Percentiles rank a stretch among this genome's conserved stretches.
Evolutionary conservation across 2,329 filamentous ascomycete species (phyloP).

Genomic region (Aureobasidium vineae): DNA sequence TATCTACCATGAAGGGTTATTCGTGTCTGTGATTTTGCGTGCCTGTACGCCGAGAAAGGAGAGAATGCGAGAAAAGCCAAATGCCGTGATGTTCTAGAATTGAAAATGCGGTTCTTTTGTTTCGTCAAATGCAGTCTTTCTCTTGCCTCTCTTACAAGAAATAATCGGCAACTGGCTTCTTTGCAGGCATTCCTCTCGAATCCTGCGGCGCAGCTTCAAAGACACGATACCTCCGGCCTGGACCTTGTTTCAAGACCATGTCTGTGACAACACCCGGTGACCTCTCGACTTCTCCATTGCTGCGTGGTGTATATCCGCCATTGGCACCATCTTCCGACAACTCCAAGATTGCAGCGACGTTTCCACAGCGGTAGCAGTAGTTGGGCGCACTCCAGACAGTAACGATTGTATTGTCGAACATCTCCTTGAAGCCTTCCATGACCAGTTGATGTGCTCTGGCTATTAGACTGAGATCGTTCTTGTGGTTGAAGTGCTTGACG

Average conservation of each 20-base stretch:
- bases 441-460: constrained; percentile 95
- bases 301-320: constrained; percentile 49
- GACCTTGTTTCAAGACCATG: constrained; percentile 56
- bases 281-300: constrained; percentile 66
- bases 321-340: constrained; percentile 74
- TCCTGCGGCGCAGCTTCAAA: constrained; percentile 98
- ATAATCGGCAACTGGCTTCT: constrained; percentile 97
- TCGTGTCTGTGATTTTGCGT: neutral
- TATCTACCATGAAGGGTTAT: neutral
- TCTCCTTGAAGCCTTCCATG: constrained; percentile 99
- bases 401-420: constrained; percentile 94
- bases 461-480: constrained; percentile 87
- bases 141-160: constrained; percentile 62
- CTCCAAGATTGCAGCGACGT: constrained; percentile 85
- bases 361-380: constrained; percentile 56
- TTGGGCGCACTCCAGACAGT: constrained; percentile 96
- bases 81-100: too few relatives aligned
- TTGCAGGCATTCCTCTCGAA: constrained; percentile 94
- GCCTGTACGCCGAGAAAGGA: neutral
- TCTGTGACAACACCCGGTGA: constrained; percentile 30
- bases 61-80: neutral
- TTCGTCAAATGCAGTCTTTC: neutral
- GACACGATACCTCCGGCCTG: constrained; percentile 85
- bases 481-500: constrained; percentile 92
- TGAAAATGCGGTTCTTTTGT: neutral